Base-by-base conservation (phyloP, 1,284 basidiomycete genomes). In the Vanrija humicola region DNA sequence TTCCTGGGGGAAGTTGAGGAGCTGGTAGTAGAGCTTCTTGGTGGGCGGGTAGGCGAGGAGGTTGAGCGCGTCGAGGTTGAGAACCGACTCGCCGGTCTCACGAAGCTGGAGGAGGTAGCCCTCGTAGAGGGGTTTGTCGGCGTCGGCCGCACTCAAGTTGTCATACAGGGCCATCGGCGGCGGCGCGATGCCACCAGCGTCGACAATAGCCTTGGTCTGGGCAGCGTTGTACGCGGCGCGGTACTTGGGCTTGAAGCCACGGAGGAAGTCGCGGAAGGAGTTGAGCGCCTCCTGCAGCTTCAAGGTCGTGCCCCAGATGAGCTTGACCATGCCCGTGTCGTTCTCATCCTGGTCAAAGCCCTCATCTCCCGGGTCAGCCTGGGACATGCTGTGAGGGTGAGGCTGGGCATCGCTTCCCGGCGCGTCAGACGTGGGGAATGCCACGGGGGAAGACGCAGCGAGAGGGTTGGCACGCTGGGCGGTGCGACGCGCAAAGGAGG, bases 231-330 rank as follows among this genome's bases (percentile, higher is more conserved):
- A 82, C 0, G 82, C 81, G 43, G 86, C 81, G 4, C 95, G 84
- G 67, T 98, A 97, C 74, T 96, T 98, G 53, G 87, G 85, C 70
- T 96, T 96, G 82, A 97, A 98, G 0, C 89, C 88, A 48, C 83
- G 84, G 54, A 98, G 78, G 74, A 98, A 98, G 47, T 89, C 85
- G 46, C 86, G 84, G 80, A 98, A 98, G 26, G 86, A 77, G 67
- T 87, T 86, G 89, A 97, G 96, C 12, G 89, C 88, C 74, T 96
- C 89, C 6, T 84, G 82, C 21, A 98, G 82, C 63, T 89, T 89
- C 61, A 98, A 91, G 3, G 88, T 93, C 1, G 95, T 98, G 38
- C 95, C 95, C 95, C 95, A 98, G 64, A 98, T 91, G 23, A 88
- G 91, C 56, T 90, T 89, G 58, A 77, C 74, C 47, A 90, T 86